Evolutionary conservation across 2,329 filamentous ascomycete genomes (phyloP).

Genomic region (Aspergillus fumigatus): DNA sequence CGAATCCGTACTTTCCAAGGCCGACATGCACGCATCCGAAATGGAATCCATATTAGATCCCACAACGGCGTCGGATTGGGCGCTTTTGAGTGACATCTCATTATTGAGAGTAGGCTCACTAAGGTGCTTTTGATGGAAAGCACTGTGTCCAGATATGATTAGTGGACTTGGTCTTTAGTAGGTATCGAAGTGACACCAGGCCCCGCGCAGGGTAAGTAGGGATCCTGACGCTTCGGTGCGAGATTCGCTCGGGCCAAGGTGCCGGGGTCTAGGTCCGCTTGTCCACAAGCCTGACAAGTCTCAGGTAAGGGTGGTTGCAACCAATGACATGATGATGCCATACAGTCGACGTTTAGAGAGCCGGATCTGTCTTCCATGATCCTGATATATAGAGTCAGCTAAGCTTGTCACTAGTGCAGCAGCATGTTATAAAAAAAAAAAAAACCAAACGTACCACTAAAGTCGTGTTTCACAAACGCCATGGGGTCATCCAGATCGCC

Average conservation of each 20-base stretch:
- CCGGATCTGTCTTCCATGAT: constrained; percentile 36
- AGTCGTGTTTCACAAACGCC: constrained; percentile 96
- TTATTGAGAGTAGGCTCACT: not conserved
- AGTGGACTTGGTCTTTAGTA: not conserved
- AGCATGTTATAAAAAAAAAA: not conserved
- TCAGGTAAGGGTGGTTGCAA: not conserved
- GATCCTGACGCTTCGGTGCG: not conserved
- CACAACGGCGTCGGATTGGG: not conserved
- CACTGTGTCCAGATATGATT: not conserved
- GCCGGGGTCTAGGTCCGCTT: not conserved
- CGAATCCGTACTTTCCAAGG: not conserved
- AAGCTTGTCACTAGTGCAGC: not conserved
- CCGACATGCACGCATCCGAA: not conserved
- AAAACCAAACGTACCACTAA: constrained; percentile 76
- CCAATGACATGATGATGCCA: not conserved
- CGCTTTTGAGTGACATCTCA: not conserved
- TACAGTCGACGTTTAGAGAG: constrained; percentile 16
- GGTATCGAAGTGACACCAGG: not conserved
- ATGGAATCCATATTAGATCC: not conserved
- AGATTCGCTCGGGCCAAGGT: not conserved
- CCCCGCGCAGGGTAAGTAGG: not conserved
- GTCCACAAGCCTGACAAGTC: not conserved
- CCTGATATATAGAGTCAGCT: constrained; percentile 19
- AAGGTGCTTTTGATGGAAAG: not conserved
- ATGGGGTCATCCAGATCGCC: constrained; percentile 84